Percentiles rank a stretch among this genome's conserved stretches.
These are phyloP conservation scores for Candolleomyces aberdarensis DNA, from an alignment of 768 basidiomycete species.

Conservation along the genomic window DNA sequence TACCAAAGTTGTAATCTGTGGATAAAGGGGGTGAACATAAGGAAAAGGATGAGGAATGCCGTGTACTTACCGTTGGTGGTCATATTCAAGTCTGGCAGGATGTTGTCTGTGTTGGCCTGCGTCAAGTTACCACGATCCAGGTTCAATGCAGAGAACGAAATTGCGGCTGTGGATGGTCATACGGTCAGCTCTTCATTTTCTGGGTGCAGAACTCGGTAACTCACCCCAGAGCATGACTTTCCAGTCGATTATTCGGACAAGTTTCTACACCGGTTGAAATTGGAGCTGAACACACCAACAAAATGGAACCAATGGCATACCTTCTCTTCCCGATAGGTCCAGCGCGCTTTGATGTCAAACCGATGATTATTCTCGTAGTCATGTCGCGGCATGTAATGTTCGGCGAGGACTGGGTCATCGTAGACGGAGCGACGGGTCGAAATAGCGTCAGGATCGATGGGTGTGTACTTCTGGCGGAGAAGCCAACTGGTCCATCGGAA, in stretches of 20 bases:
- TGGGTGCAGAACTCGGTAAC: background rate
- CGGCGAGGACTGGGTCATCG: slow-evolving; percentile 44
- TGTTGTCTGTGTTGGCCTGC: slow-evolving; percentile 57
- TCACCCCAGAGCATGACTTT: slow-evolving; percentile 52
- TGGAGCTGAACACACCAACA: background rate
- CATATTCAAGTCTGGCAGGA: slow-evolving; percentile 53
- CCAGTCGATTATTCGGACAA: slow-evolving; percentile 58
- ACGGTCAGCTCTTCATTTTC: background rate
- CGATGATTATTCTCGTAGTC: slow-evolving; percentile 55
- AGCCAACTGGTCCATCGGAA: slow-evolving; percentile 34
- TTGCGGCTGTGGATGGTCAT: slow-evolving; percentile 28
- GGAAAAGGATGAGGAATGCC: background rate
- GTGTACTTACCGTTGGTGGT: slow-evolving; percentile 39
- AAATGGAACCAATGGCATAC: slow-evolving; percentile 18
- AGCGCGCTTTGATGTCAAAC: slow-evolving; percentile 54
- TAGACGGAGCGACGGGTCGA: slow-evolving; percentile 50
- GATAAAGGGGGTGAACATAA: background rate
- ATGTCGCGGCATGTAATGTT: slow-evolving; percentile 46
- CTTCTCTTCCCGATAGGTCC: slow-evolving; percentile 57
- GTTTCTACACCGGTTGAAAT: slow-evolving; percentile 25
- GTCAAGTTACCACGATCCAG: slow-evolving; percentile 51
- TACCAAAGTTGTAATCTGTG: slow-evolving; percentile 55
- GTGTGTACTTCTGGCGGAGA: slow-evolving; percentile 22
- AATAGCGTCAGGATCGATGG: slow-evolving; percentile 33
- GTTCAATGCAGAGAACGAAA: slow-evolving; percentile 57